Percentiles rank a stretch among this genome's conserved stretches.
Conservation (phyloP, 1,139 yeast species). For the Blastobotrys petasosporus region DNA sequence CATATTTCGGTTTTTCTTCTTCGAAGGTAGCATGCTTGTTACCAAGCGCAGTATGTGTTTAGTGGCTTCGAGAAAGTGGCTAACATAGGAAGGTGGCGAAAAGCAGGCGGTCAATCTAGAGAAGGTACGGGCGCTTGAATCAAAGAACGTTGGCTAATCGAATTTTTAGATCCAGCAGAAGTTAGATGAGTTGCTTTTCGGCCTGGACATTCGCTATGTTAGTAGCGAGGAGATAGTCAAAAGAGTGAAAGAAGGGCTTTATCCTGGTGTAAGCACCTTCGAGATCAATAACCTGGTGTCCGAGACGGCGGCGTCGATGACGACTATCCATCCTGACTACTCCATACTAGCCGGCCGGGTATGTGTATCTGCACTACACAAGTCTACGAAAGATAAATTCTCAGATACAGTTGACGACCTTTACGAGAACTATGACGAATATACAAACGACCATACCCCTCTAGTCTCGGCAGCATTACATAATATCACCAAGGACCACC, state of each 20-base stretch:
- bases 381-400: slow-evolving; percentile 85
- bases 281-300: slow-evolving; percentile 92
- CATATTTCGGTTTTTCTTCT: neutral
- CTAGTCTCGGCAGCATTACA: slow-evolving; percentile 73
- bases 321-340: slow-evolving; percentile 94
- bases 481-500: slow-evolving; percentile 54
- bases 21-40: slow-evolving; percentile 40
- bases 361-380: slow-evolving; percentile 86
- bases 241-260: slow-evolving; percentile 71
- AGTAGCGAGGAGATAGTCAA: slow-evolving; percentile 69
- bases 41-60: slow-evolving; percentile 39
- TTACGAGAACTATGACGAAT: slow-evolving; percentile 41
- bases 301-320: slow-evolving; percentile 95
- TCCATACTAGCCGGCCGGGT: slow-evolving; percentile 93
- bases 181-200: slow-evolving; percentile 50
- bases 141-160: neutral
- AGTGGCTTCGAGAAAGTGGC: neutral
- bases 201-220: slow-evolving; percentile 59
- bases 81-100: slow-evolving; percentile 51
- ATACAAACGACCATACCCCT: slow-evolving; percentile 79
- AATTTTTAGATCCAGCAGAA: slow-evolving; percentile 42
- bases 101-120: slow-evolving; percentile 80
- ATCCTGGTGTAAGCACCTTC: slow-evolving; percentile 93
- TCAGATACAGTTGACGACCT: slow-evolving; percentile 70
- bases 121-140: neutral